These are phyloP conservation scores for Saposhnikovia divaricata DNA, from an alignment of 129 eudicot genomes.

Conservation along the genomic window DNA sequence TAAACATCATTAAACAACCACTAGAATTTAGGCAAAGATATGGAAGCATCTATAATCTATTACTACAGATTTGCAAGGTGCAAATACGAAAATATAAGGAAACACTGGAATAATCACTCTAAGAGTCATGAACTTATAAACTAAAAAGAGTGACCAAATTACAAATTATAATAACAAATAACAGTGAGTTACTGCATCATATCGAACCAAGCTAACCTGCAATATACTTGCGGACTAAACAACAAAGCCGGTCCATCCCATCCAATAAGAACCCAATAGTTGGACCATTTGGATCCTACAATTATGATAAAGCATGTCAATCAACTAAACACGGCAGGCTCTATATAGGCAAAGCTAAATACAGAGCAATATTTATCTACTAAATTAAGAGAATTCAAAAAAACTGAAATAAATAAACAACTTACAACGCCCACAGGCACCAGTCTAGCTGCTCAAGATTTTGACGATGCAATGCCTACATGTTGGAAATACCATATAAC, in stretches of 20 bases:
- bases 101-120: not conserved
- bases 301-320: slow-evolving; percentile 16
- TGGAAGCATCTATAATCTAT: not conserved
- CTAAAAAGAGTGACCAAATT: not conserved
- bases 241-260: slow-evolving; percentile 96
- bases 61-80: not conserved
- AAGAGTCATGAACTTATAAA: not conserved
- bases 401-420: not conserved
- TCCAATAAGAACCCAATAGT: slow-evolving; percentile 92
- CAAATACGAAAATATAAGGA: not conserved
- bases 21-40: not conserved
- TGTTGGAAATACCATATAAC: slow-evolving; percentile 97
- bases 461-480: slow-evolving; percentile 82
- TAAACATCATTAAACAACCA: not conserved
- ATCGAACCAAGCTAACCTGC: slow-evolving; percentile 54
- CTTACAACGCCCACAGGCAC: slow-evolving; percentile 84
- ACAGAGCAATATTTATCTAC: not conserved
- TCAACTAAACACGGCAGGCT: slow-evolving; percentile 12
- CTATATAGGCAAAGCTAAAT: not conserved
- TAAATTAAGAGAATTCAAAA: slow-evolving; percentile 4
- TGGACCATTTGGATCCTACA: slow-evolving; percentile 97
- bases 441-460: slow-evolving; percentile 62
- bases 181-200: not conserved
- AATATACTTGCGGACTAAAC: slow-evolving; percentile 97
- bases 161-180: not conserved